Evolutionary conservation across 1,284 basidiomycete genomes (phyloP).

Genomic region (Puccinia coronata): DNA sequence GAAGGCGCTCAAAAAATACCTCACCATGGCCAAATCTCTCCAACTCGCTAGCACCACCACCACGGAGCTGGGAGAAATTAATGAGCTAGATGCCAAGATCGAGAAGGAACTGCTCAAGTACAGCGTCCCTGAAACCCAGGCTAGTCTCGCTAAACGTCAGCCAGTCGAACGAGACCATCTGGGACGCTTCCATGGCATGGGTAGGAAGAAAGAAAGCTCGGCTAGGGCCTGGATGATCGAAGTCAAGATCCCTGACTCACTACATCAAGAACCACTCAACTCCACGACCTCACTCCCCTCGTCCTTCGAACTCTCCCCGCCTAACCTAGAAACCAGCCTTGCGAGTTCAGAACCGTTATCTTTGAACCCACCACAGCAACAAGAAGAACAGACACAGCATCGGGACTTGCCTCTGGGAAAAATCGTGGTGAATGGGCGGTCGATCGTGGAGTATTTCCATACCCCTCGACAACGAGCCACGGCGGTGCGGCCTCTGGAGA

Average conservation of each 20-base stretch:
- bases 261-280: neutral
- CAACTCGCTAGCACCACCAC: too few species aligned
- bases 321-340: neutral
- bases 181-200: constrained; percentile 78
- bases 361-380: neutral
- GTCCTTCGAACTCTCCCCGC: neutral
- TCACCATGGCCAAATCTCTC: constrained; percentile 18
- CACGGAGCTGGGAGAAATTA: neutral
- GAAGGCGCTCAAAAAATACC: constrained; percentile 18
- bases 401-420: constrained; percentile 16
- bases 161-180: constrained; percentile 64
- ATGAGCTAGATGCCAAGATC: constrained; percentile 18
- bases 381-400: neutral
- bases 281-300: neutral
- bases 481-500: constrained; percentile 25
- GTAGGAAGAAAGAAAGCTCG: constrained; percentile 79
- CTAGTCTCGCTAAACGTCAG: neutral
- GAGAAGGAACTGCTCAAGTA: constrained; percentile 6
- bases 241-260: constrained; percentile 11
- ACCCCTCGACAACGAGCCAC: constrained; percentile 39
- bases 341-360: neutral
- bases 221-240: constrained; percentile 91
- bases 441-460: constrained; percentile 36
- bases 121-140: neutral
- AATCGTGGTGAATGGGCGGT: constrained; percentile 22